phyloP scores from a whole-genome alignment of 768 basidiomycete genomes.

The Phallus indusiatus region DNA sequence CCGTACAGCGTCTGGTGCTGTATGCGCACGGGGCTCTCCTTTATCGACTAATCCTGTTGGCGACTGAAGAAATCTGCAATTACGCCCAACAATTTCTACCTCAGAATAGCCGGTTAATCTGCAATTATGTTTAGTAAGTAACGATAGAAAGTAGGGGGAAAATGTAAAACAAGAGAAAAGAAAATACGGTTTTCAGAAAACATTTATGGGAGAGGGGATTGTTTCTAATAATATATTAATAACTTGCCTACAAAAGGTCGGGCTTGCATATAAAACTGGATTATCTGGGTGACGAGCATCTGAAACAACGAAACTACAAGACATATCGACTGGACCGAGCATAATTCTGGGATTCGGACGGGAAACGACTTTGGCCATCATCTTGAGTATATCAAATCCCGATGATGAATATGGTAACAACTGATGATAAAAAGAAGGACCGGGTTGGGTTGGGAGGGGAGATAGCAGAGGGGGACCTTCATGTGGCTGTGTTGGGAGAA shows the following conservation, averaged over 20 bases:
- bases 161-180: neutral
- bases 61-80: slow-evolving; percentile 86
- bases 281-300: slow-evolving; percentile 74
- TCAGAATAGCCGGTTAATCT: slow-evolving; percentile 66
- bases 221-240: neutral
- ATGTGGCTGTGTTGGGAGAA: slow-evolving; percentile 3
- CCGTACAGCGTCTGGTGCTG: slow-evolving; percentile 52
- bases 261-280: slow-evolving; percentile 88
- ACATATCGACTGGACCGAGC: slow-evolving; percentile 87
- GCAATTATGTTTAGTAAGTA: slow-evolving; percentile 5
- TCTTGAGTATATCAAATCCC: slow-evolving; percentile 82
- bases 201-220: neutral
- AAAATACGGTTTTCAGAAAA: no score
- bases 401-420: slow-evolving; percentile 70
- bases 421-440: slow-evolving; percentile 15
- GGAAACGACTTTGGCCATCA: slow-evolving; percentile 67
- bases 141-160: neutral
- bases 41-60: slow-evolving; percentile 49
- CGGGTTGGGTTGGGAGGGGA: slow-evolving; percentile 2
- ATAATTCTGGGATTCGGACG: slow-evolving; percentile 65
- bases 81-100: slow-evolving; percentile 73
- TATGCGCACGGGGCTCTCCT: slow-evolving; percentile 48
- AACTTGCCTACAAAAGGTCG: slow-evolving; percentile 49
- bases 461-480: neutral
- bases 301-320: slow-evolving; percentile 85